phyloP scores from a whole-genome alignment of 2,329 filamentous ascomycete genomes.

The Fusarium denticulatum region DNA sequence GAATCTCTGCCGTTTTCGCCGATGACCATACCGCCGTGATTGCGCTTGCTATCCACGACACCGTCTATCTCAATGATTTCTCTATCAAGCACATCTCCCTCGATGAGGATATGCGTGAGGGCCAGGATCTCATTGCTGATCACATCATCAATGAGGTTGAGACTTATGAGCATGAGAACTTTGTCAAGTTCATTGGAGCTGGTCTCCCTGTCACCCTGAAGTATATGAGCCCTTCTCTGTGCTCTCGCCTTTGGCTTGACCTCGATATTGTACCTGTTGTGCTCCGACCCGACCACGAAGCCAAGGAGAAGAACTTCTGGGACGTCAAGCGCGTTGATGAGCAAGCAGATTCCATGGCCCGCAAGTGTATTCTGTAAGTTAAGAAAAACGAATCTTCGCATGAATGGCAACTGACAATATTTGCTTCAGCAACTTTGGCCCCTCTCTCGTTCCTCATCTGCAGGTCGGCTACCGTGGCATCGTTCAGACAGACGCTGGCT shows the following conservation, averaged over 20 bases:
- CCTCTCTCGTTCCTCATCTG: conserved; percentile 74
- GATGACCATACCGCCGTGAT: conserved; percentile 65
- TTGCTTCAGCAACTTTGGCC: conserved; percentile 71
- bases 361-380: conserved; percentile 78
- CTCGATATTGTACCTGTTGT: conserved; percentile 80
- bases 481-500: conserved; percentile 76
- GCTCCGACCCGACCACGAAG: conserved; percentile 60
- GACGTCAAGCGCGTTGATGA: conserved; percentile 75
- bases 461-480: conserved; percentile 73
- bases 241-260: conserved; percentile 78
- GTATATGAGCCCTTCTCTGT: conserved; percentile 70
- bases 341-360: conserved; percentile 81
- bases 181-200: conserved; percentile 78
- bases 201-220: conserved; percentile 72
- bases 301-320: conserved; percentile 58
- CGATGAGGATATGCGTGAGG: conserved; percentile 51
- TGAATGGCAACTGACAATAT: neutral
- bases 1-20: conserved; percentile 66
- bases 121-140: conserved; percentile 63
- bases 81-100: conserved; percentile 67
- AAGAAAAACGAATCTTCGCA: neutral
- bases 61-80: conserved; percentile 79
- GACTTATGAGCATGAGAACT: conserved; percentile 70
- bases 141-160: conserved; percentile 67
- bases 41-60: conserved; percentile 77